Conservation (phyloP, 2,329 filamentous ascomycete genomes). For the Pochonia chlamydosporia region DNA sequence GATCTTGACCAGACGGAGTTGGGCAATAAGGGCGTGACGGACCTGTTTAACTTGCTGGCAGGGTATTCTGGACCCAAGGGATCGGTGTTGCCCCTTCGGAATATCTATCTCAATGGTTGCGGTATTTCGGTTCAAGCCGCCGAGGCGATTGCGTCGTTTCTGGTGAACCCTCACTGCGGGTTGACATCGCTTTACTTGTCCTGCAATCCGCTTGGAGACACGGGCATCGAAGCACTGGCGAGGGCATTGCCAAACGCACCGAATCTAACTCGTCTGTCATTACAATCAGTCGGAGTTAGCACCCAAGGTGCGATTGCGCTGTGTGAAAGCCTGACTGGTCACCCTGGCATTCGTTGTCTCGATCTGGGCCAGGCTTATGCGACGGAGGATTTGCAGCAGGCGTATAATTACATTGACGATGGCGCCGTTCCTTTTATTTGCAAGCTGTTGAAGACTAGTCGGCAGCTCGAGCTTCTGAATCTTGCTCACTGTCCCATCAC, state of each 20-base stretch:
- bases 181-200: constrained; percentile 32
- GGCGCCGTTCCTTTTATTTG: constrained; percentile 24
- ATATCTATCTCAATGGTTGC: constrained; percentile 31
- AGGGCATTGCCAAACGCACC: constrained; percentile 23
- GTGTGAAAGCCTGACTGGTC: constrained; percentile 27
- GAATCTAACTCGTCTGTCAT: constrained; percentile 28
- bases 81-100: constrained; percentile 23
- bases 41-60: constrained; percentile 34
- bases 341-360: constrained; percentile 30
- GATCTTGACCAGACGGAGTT: constrained; percentile 50
- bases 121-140: constrained; percentile 26
- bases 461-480: constrained; percentile 34
- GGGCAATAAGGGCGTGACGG: constrained; percentile 37
- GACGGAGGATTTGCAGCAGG: constrained; percentile 38
- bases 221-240: constrained; percentile 24
- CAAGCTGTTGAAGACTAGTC: constrained; percentile 24
- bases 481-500: constrained; percentile 32
- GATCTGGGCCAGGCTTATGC: constrained; percentile 41
- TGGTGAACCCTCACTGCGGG: constrained; percentile 25
- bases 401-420: constrained; percentile 42
- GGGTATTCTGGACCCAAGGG: constrained; percentile 21
- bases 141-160: constrained; percentile 25
- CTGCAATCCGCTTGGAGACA: constrained; percentile 30
- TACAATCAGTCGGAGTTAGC: constrained; percentile 39
- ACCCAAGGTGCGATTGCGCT: constrained; percentile 32